phyloP scores from a whole-genome alignment of 1,139 yeast species.

The Debaryomycetaceae sp. region DNA sequence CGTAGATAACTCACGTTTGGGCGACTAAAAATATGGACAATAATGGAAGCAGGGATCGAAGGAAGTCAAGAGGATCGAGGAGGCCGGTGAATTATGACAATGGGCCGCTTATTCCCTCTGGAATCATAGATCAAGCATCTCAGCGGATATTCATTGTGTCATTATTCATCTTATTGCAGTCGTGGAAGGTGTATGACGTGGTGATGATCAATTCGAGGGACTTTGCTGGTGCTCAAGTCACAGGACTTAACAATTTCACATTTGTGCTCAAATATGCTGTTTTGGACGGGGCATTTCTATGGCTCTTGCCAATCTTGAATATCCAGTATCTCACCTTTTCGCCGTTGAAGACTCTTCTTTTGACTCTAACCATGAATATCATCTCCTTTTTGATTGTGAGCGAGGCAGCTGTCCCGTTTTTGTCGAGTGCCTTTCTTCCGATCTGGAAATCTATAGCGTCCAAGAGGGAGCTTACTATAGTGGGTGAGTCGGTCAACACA shows the following conservation, averaged over 20 bases:
- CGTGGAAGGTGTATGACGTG: slow-evolving; percentile 78
- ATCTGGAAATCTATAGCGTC: slow-evolving; percentile 46
- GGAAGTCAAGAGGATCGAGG: slow-evolving; percentile 1
- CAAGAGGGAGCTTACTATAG: slow-evolving; percentile 62
- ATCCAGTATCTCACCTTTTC: slow-evolving; percentile 68
- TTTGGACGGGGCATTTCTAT: slow-evolving; percentile 67
- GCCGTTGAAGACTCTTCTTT: slow-evolving; percentile 50
- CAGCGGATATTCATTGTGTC: slow-evolving; percentile 69
- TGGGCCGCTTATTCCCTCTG: slow-evolving; percentile 45
- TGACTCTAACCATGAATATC: slow-evolving; percentile 32
- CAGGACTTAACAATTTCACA: slow-evolving; percentile 44
- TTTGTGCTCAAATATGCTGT: slow-evolving; percentile 69
- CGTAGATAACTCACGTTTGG: not conserved
- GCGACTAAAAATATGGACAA: slow-evolving; percentile 3
- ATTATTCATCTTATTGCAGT: slow-evolving; percentile 69
- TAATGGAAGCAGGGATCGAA: slow-evolving; percentile 1
- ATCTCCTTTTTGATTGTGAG: slow-evolving; percentile 43
- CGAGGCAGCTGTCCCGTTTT: slow-evolving; percentile 33
- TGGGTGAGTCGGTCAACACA: slow-evolving; percentile 51
- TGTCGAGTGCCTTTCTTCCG: slow-evolving; percentile 23
- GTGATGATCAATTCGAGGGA: slow-evolving; percentile 37
- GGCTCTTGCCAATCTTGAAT: slow-evolving; percentile 67
- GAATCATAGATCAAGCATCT: slow-evolving; percentile 70
- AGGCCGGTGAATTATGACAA: slow-evolving; percentile 7
- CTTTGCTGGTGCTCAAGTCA: slow-evolving; percentile 11